Percentiles rank a stretch among this genome's conserved stretches.
Evolutionary conservation across 2,329 filamentous ascomycete genomes (phyloP).

Genomic region (Dactylonectria estremocensis): DNA sequence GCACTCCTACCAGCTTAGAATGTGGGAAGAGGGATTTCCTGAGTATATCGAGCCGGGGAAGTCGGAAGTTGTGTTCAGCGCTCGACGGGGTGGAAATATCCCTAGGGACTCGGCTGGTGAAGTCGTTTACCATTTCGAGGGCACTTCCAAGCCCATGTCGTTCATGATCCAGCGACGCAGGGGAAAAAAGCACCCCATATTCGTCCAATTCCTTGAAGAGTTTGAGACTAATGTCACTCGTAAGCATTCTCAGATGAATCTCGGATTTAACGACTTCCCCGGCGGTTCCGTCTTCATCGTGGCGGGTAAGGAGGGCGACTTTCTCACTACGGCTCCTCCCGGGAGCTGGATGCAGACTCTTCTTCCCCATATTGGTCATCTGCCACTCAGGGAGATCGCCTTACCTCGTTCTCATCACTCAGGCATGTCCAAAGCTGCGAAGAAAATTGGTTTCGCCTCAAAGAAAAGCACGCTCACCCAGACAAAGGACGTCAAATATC

Average conservation of each 20-base stretch:
- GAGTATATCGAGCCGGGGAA: constrained; percentile 48
- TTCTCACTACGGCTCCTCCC: constrained; percentile 46
- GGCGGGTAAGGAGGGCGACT: constrained; percentile 50
- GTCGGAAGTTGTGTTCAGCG: constrained; percentile 27
- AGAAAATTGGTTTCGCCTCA: constrained; percentile 23
- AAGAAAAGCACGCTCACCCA: constrained; percentile 47
- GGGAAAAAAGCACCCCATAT: constrained; percentile 22
- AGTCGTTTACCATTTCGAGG: constrained; percentile 49
- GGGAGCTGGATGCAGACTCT: constrained; percentile 51
- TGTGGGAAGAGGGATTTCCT: constrained; percentile 45
- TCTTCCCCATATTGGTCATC: constrained; percentile 45
- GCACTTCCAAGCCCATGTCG: constrained; percentile 45
- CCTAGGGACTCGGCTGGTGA: constrained; percentile 46
- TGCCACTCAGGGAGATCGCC: constrained; percentile 49
- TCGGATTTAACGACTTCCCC: constrained; percentile 33
- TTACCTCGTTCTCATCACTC: constrained; percentile 53
- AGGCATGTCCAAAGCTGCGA: constrained; percentile 44
- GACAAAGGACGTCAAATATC: constrained; percentile 36
- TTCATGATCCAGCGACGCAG: constrained; percentile 46
- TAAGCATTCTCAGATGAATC: constrained; percentile 27
- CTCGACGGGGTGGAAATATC: neutral
- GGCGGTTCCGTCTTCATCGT: constrained; percentile 49
- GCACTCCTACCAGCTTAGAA: constrained; percentile 37
- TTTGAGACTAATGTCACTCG: constrained; percentile 43
- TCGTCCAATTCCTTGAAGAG: constrained; percentile 41